Base-by-base conservation (phyloP, 108 stramenopile species). In the Mediolabrus comicus region DNA sequence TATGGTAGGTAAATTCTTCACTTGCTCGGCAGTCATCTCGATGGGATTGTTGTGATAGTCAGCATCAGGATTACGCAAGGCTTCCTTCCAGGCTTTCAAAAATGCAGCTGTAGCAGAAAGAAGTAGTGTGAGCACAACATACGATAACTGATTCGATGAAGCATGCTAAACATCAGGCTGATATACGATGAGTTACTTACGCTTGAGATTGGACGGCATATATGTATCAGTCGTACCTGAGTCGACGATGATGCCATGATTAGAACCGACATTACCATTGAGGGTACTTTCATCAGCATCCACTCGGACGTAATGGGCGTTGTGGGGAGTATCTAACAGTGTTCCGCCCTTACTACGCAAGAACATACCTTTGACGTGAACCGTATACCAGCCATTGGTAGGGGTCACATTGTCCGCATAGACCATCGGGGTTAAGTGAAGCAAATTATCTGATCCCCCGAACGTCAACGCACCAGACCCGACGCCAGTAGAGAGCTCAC, bases 171-270 rank as follows among this genome's bases (percentile, higher is more conserved):
- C 41, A 94, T 28, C 54, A 97, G 28, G 54, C 95, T 80, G 22
- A 91, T 93, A 59, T 90, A 93, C 5, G 59, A n/a, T 26, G 62
- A 43, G 30, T 66, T 41, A 38, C 46, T n/a, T n/a, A n/a, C n/a
- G 28, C 8, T 74, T 71, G n/a, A 94, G 69, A n/a, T 36, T 52
- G 24, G 66, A 60, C 3, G 81, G 79, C 22, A 97, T 86, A 65
- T 99, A 99, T 7, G 96, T 94, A 83, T 99, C 98, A 11, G 98
- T 99, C 6, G 98, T 99, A 7, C 98, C 98, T 53, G 80, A 82
- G 79, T 99, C 98, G 5, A 99, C 94, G 80, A 99, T 99, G 60
- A 92, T 87, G 41, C 88, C 89, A 2, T 96, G 92, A 11, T 38
- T 56, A 28, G 74, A 60, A 24, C 77, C 65, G 17, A 59, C 63